A percentile compares a stretch with the other conserved stretches of the same genome.
Conservation (phyloP, 805 yeast genomes). For the Wickerhamomyces alni region DNA sequence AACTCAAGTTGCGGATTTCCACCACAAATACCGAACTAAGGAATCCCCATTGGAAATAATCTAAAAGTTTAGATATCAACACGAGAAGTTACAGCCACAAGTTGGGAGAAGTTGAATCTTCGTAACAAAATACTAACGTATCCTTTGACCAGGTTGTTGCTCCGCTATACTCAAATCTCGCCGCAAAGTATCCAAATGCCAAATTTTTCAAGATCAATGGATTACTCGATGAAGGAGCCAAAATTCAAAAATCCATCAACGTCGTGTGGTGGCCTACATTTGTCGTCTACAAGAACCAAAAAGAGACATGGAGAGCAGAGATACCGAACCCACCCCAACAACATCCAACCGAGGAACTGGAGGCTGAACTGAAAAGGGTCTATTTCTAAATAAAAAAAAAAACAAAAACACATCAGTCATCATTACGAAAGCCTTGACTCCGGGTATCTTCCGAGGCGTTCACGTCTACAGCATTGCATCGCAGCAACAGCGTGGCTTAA, state of each 20-base stretch:
- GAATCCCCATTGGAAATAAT: no score
- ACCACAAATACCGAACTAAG: not conserved
- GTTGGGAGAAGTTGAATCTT: no score
- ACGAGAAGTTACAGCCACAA: no score
- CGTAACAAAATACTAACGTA: not conserved
- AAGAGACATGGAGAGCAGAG: conserved; percentile 21
- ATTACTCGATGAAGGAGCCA: conserved; percentile 11
- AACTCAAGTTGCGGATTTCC: not conserved
- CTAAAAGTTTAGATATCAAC: no score
- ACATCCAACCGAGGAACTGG: conserved; percentile 18
- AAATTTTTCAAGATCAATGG: conserved; percentile 20
- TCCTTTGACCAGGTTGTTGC: conserved; percentile 11
- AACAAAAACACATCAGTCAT: no score
- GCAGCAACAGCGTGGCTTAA: no score
- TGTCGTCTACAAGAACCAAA: conserved; percentile 15
- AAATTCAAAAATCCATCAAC: conserved; percentile 17
- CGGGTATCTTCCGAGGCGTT: no score
- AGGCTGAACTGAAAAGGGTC: conserved; percentile 14
- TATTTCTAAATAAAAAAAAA: conserved; percentile 4
- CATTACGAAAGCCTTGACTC: no score
- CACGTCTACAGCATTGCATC: no score
- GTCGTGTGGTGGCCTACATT: conserved; percentile 26
- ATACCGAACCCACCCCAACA: conserved; percentile 23
- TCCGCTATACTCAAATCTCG: conserved; percentile 16
- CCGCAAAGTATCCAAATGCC: conserved; percentile 17